These are phyloP conservation scores for Aspergillus carbonarius DNA, from an alignment of 2,329 filamentous ascomycete species.

Conservation along the genomic window DNA sequence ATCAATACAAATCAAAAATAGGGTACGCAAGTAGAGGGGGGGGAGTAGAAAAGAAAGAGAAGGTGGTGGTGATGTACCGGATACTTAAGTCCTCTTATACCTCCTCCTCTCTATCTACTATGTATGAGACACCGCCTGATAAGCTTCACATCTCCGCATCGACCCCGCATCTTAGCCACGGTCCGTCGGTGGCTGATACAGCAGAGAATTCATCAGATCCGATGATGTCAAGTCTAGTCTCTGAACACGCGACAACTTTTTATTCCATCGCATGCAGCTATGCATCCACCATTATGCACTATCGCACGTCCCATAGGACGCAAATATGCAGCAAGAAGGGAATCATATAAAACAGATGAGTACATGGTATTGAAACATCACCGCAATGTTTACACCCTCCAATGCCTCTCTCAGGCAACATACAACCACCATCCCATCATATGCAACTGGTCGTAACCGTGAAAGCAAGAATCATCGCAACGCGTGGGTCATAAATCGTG, in stretches of 20 bases:
- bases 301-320: background rate
- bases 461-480: background rate
- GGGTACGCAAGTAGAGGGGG: background rate
- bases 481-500: conserved; percentile 14
- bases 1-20: too few relatives aligned
- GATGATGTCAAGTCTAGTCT: background rate
- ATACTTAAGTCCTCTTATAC: too few relatives aligned
- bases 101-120: background rate
- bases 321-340: background rate
- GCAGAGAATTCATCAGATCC: background rate
- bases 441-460: background rate
- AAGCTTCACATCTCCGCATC: background rate
- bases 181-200: background rate
- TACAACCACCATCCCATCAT: conserved; percentile 9
- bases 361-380: background rate
- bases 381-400: background rate
- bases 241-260: background rate
- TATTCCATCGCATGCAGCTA: background rate
- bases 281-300: background rate
- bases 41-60: background rate
- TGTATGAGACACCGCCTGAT: background rate
- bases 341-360: conserved; percentile 1
- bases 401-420: conserved; percentile 9
- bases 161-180: background rate
- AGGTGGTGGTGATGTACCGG: background rate